Percentiles rank a stretch among this genome's conserved stretches.
Conservation (phyloP, 495 filamentous ascomycete species). For the Penicillium waksmanii region DNA sequence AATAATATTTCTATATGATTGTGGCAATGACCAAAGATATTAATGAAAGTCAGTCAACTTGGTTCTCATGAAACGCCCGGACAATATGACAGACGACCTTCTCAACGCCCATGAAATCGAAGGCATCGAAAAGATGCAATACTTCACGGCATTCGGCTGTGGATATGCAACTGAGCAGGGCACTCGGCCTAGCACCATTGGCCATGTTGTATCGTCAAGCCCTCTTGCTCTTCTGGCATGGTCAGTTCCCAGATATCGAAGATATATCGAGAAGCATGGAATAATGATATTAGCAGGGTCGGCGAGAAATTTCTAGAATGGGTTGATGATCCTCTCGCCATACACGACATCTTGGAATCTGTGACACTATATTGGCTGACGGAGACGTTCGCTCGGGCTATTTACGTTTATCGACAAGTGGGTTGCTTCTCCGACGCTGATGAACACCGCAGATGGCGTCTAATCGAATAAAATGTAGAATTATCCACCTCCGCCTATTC, state of each 20-base stretch:
- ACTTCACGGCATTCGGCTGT: conserved; percentile 44
- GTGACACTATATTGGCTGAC: conserved; percentile 71
- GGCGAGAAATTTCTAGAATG: conserved; percentile 71
- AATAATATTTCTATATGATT: conserved; percentile 17
- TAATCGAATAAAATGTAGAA: conserved; percentile 17
- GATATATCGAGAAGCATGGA: no score
- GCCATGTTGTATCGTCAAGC: conserved; percentile 56
- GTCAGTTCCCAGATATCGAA: no score
- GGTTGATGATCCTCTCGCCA: conserved; percentile 55
- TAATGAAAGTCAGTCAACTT: conserved; percentile 35
- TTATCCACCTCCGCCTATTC: conserved; percentile 24
- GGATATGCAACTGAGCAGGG: conserved; percentile 63
- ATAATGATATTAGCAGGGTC: no score
- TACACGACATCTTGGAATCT: conserved; percentile 59
- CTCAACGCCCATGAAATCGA: conserved; percentile 41
- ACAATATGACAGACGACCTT: conserved; percentile 52
- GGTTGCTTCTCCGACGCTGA: no score
- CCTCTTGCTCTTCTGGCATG: conserved; percentile 69
- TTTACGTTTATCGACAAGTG: conserved; percentile 61
- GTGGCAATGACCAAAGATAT: neutral
- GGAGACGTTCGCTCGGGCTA: conserved; percentile 55
- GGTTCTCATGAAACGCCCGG: conserved; percentile 58
- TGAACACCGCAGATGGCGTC: no score
- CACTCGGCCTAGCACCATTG: conserved; percentile 63
- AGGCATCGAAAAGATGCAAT: conserved; percentile 31